A percentile compares a stretch with the other conserved stretches of the same genome.
These are phyloP conservation scores for Mycena floridula DNA, from an alignment of 768 basidiomycete genomes.

Conservation along the genomic window DNA sequence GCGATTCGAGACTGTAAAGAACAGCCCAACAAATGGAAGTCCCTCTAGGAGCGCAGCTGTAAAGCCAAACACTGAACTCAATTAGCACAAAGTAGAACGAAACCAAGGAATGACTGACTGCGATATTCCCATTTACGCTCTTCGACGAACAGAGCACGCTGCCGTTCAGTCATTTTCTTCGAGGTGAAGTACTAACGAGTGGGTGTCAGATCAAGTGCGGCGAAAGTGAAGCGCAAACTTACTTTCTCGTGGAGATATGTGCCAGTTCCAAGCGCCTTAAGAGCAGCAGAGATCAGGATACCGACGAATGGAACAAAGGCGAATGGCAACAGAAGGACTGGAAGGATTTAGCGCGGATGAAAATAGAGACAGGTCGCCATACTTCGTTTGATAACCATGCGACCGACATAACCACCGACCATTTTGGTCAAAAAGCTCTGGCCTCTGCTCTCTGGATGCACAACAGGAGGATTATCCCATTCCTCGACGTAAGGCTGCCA, in stretches of 20 bases:
- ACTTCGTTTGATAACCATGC: conserved; percentile 45
- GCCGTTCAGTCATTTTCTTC: conserved; percentile 72
- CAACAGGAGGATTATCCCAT: conserved; percentile 56
- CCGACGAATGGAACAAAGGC: conserved; percentile 69
- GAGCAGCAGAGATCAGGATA: conserved; percentile 49
- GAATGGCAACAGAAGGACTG: conserved; percentile 57
- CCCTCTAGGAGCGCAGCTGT: conserved; percentile 75
- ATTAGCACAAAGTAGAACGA: background rate
- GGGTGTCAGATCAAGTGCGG: background rate
- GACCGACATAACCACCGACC: conserved; percentile 29
- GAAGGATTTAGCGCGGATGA: background rate
- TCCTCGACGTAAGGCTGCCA: conserved; percentile 84
- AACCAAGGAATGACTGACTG: conserved; percentile 30
- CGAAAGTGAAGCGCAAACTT: conserved; percentile 12
- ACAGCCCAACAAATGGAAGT: conserved; percentile 73
- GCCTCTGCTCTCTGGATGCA: conserved; percentile 23
- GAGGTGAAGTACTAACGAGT: conserved; percentile 66
- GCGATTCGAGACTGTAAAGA: conserved; percentile 82
- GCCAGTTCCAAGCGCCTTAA: conserved; percentile 65
- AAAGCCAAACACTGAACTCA: conserved; percentile 74
- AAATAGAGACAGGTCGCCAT: conserved; percentile 8
- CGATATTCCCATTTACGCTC: conserved; percentile 90
- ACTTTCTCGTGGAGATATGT: conserved; percentile 66
- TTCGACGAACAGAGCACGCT: conserved; percentile 74
- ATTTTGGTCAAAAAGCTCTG: conserved; percentile 24